Percentiles rank a stretch among this genome's conserved stretches.
Conservation (phyloP, 768 basidiomycete species). For the Hypholoma sublateritium region DNA sequence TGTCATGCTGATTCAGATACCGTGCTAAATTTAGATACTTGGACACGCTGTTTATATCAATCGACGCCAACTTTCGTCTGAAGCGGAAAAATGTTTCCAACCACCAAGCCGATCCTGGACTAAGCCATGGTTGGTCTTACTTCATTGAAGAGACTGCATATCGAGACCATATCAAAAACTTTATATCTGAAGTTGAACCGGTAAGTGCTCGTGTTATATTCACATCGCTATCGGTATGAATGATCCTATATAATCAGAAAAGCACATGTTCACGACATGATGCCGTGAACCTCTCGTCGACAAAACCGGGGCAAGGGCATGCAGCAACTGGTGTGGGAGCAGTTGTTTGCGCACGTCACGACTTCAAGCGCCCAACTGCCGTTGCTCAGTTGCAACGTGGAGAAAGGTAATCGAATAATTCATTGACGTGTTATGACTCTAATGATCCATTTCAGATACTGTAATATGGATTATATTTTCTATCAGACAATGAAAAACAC, state of each 20-base stretch:
- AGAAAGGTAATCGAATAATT: constrained; percentile 25
- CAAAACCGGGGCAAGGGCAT: constrained; percentile 18
- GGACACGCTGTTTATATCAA: constrained; percentile 23
- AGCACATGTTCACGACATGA: constrained; percentile 8
- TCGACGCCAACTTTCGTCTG: constrained; percentile 27
- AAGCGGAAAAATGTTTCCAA: constrained; percentile 25
- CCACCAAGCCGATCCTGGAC: background rate
- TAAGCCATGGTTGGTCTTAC: background rate
- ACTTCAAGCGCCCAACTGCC: constrained; percentile 24
- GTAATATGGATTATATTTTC: constrained; percentile 33
- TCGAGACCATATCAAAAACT: background rate
- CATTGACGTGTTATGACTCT: background rate
- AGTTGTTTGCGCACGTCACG: constrained; percentile 29
- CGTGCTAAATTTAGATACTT: constrained; percentile 13
- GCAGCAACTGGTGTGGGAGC: constrained; percentile 26
- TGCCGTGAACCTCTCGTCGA: constrained; percentile 24
- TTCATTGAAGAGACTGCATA: background rate
- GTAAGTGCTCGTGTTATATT: background rate
- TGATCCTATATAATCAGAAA: background rate
- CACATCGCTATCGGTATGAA: background rate
- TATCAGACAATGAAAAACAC: constrained; percentile 3
- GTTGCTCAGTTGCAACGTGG: constrained; percentile 31
- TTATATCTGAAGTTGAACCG: background rate
- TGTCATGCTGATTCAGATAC: too few relatives aligned
- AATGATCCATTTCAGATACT: constrained; percentile 16